phyloP scores from a whole-genome alignment of 805 yeast genomes.

The Saccharomycopsis sp. region DNA sequence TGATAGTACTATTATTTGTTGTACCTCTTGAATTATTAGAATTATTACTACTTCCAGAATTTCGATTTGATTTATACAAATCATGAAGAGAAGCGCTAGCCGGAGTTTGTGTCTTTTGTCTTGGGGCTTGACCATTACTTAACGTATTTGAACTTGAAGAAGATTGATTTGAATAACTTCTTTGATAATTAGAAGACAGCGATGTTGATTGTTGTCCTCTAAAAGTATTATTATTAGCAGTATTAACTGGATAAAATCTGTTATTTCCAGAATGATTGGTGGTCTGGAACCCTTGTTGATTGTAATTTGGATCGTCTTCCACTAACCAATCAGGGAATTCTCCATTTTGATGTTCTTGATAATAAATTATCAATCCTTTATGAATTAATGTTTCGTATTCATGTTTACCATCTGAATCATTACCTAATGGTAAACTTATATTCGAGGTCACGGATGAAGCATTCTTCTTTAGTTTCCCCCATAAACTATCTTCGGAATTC shows the following conservation, averaged over 20 bases:
- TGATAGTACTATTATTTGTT: neutral
- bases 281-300: slow-evolving; percentile 1
- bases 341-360: slow-evolving; percentile 7
- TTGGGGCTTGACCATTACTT: neutral
- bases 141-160: neutral
- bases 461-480: slow-evolving; percentile 15
- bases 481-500: slow-evolving; percentile 7
- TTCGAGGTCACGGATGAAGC: slow-evolving; percentile 7
- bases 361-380: slow-evolving; percentile 15
- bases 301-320: slow-evolving; percentile 13
- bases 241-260: slow-evolving; percentile 17
- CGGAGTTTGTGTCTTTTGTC: slow-evolving; percentile 16
- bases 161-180: neutral
- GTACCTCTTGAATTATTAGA: neutral
- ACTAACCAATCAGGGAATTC: slow-evolving; percentile 17
- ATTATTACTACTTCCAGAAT: neutral
- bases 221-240: slow-evolving; percentile 13
- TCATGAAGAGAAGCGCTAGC: slow-evolving; percentile 17
- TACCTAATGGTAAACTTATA: slow-evolving; percentile 1
- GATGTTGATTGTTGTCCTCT: slow-evolving; percentile 6
- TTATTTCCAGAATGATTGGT: slow-evolving; percentile 5
- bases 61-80: slow-evolving; percentile 13
- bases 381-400: slow-evolving; percentile 15
- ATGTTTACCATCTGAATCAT: slow-evolving; percentile 17
- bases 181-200: no score